Evolutionary conservation across 73 alveolate species (phyloP).

Genomic region (Urostyla sp.): DNA sequence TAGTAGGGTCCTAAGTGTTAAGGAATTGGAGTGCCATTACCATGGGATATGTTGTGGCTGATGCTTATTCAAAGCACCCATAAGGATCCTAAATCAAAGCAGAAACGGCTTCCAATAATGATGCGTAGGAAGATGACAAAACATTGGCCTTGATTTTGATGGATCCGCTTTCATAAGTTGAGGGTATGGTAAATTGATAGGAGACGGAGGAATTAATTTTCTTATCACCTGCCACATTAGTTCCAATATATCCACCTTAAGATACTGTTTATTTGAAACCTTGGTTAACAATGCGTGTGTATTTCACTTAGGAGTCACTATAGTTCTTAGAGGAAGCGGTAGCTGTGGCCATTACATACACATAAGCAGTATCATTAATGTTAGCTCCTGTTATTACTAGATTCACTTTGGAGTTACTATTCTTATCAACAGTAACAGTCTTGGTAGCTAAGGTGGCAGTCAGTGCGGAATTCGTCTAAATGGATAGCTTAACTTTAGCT

Average conservation of each 20-base stretch:
- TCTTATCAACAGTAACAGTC: background rate
- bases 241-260: slow-evolving; percentile 11
- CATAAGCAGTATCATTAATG: background rate
- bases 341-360: background rate
- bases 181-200: background rate
- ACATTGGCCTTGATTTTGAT: background rate
- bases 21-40: slow-evolving; percentile 61
- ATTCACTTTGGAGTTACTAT: too few species aligned
- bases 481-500: too few species aligned
- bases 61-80: slow-evolving; percentile 70
- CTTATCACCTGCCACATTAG: background rate
- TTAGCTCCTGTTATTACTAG: background rate
- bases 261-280: background rate
- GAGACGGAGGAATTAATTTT: background rate
- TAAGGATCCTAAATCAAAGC: slow-evolving; percentile 59
- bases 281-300: background rate
- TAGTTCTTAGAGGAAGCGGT: background rate
- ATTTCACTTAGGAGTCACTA: background rate
- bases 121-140: background rate
- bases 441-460: background rate
- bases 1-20: slow-evolving; percentile 10
- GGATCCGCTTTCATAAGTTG: background rate
- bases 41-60: slow-evolving; percentile 66
- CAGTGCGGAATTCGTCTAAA: too few species aligned
- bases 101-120: slow-evolving; percentile 38